Evolutionary conservation across 208 protist genomes (phyloP), one percentile per base, ranked within the genome.

Genomic region (Acanthamoeba castellanii): DNA sequence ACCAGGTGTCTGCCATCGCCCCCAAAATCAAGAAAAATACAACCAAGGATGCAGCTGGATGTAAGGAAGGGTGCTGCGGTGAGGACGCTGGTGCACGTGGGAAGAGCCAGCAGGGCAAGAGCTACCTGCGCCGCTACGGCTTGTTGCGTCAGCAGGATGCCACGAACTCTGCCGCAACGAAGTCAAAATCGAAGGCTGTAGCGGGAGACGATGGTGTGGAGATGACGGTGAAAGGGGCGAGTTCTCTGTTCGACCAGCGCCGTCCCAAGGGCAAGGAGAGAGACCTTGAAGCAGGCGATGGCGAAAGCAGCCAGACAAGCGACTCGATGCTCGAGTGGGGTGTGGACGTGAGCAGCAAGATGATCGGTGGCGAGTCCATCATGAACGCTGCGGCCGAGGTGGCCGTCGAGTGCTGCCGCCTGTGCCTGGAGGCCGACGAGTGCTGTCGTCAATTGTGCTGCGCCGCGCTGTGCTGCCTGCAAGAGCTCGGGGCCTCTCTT

Each of bases 401-500:
- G 78, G 78, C 32, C 9, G 78, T 37, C 78, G 45, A 87, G 47
- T 87, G 78, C 45, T 87, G 78, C 32, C 47, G 32, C 22, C 22
- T 87, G 3, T 87, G 78, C 47, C 45, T 42, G 20, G n/a, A 87
- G 47, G 32, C 47, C 47, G 78, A 87, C 47, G 78, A n/a, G 45
- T 87, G 78, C 78, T 87, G 78, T 34, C 45, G 50, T 9, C 78
- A 61, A 45, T 20, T 87, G 78, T 87, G 78, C 45, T 87, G 78
- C 45, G 47, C 78, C 5, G 78, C 78, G 18, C 34, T 87, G 47
- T 87, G 78, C 78, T 87, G 78, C 25, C 37, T 87, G 13, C 50
- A 37, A 6, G 27, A 61, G 27, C 45, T 87, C 18, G n/a, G 18
- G 30, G 50, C 16, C 9, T 87, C 47, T 22, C 16, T 85, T 4